These are phyloP conservation scores for Fusarium sp. DNA, from an alignment of 2,329 filamentous ascomycete species.

Conservation along the genomic window DNA sequence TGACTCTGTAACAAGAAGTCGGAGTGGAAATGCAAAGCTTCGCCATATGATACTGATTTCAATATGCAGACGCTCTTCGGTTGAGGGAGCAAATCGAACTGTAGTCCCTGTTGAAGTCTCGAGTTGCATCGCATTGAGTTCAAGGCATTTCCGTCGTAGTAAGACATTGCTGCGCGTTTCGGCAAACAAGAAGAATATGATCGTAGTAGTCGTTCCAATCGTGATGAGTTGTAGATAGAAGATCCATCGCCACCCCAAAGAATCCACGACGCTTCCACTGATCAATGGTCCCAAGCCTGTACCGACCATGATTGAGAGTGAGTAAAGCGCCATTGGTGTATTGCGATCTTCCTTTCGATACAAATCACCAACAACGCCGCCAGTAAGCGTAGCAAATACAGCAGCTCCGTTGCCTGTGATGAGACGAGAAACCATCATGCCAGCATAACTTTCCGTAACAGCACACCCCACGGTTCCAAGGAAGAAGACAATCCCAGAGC, in stretches of 20 bases:
- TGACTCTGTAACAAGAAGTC: constrained; percentile 66
- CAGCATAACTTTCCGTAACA: constrained; percentile 67
- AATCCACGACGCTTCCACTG: constrained; percentile 68
- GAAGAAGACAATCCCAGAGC: constrained; percentile 50
- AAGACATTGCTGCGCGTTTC: constrained; percentile 77
- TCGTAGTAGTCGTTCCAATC: constrained; percentile 63
- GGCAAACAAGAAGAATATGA: constrained; percentile 69
- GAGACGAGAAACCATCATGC: constrained; percentile 72
- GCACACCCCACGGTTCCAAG: constrained; percentile 64
- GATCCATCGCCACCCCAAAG: constrained; percentile 72
- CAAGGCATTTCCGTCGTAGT: constrained; percentile 67
- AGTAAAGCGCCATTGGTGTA: constrained; percentile 75
- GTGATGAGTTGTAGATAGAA: constrained; percentile 74
- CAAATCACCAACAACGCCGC: constrained; percentile 75
- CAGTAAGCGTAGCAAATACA: constrained; percentile 59
- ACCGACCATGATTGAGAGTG: constrained; percentile 69
- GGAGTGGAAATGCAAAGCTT: constrained; percentile 48
- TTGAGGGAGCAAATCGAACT: constrained; percentile 9
- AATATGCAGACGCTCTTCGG: constrained; percentile 30
- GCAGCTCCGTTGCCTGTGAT: constrained; percentile 71
- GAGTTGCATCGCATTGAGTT: constrained; percentile 62
- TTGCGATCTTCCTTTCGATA: constrained; percentile 73
- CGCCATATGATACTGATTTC: constrained; percentile 41
- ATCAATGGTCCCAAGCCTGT: constrained; percentile 72
- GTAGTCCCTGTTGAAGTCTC: background rate